phyloP scores from a whole-genome alignment of 2,329 filamentous ascomycete genomes.

The Claviceps humidiphila region DNA sequence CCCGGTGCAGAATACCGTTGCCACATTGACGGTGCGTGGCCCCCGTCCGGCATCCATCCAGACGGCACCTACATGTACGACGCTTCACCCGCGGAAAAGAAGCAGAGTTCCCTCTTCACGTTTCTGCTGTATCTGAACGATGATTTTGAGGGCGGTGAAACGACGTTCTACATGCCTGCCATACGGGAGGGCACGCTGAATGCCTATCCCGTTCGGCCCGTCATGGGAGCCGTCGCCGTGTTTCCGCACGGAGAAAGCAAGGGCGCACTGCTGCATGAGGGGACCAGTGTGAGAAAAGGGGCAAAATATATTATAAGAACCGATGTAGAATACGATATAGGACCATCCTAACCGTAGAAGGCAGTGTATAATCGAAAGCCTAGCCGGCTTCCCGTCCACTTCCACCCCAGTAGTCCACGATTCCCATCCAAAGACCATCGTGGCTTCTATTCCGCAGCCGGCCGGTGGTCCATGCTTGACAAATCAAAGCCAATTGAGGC shows the following conservation, averaged over 20 bases:
- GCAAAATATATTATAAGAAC: constrained; percentile 58
- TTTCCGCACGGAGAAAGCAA: constrained; percentile 58
- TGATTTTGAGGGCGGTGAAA: constrained; percentile 59
- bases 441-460: too few relatives aligned
- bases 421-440: too few relatives aligned
- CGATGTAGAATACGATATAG: constrained; percentile 58
- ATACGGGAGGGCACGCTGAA: constrained; percentile 52
- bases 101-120: constrained; percentile 55
- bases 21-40: constrained; percentile 63
- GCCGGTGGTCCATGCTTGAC: constrained; percentile 4
- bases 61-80: constrained; percentile 53
- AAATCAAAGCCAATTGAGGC: constrained; percentile 41
- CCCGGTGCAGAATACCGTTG: constrained; percentile 59
- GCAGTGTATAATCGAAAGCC: too few relatives aligned
- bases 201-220: constrained; percentile 53
- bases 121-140: constrained; percentile 59
- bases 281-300: constrained; percentile 54
- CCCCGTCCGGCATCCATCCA: constrained; percentile 49
- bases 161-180: constrained; percentile 56
- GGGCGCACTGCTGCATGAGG: constrained; percentile 54
- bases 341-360: constrained; percentile 10
- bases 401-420: too few relatives aligned
- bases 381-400: too few relatives aligned
- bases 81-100: constrained; percentile 41
- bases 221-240: constrained; percentile 55